These are phyloP conservation scores for Hortiboletus rubellus DNA, from an alignment of 1,284 basidiomycete species.

Conservation along the genomic window DNA sequence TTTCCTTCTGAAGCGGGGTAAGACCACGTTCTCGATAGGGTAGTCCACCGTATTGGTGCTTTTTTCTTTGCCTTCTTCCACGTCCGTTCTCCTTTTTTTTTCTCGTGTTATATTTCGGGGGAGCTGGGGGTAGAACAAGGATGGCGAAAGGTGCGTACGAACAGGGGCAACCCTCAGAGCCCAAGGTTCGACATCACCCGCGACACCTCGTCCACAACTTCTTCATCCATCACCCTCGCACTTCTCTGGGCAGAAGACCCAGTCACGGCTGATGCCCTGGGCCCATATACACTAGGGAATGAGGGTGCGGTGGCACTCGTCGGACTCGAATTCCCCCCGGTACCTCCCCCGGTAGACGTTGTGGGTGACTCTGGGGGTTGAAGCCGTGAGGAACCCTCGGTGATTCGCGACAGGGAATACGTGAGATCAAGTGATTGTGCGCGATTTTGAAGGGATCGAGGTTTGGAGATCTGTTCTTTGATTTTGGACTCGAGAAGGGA, in stretches of 20 bases:
- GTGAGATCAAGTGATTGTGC: conserved; percentile 81
- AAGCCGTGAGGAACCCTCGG: conserved; percentile 60
- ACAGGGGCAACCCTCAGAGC: conserved; percentile 45
- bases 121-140: conserved; percentile 9
- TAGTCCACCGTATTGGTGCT: conserved; percentile 19
- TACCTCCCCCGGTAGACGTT: conserved; percentile 65
- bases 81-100: conserved; percentile 6
- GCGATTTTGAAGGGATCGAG: conserved; percentile 73
- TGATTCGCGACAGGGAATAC: conserved; percentile 73
- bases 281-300: conserved; percentile 81
- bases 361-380: conserved; percentile 75
- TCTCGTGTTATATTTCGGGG: conserved; percentile 5
- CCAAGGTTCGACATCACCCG: conserved; percentile 78
- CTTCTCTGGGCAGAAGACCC: conserved; percentile 47
- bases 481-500: conserved; percentile 85
- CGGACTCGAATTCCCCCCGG: conserved; percentile 69
- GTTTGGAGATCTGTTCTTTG: conserved; percentile 73
- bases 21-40: conserved; percentile 22
- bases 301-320: conserved; percentile 71
- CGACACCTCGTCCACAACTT: conserved; percentile 68
- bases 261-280: conserved; percentile 51
- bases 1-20: conserved; percentile 23
- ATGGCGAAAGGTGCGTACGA: conserved; percentile 15
- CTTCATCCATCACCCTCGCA: conserved; percentile 56
- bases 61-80: conserved; percentile 12